Conservation (phyloP, 768 basidiomycete species). For the Psilocybe subaeruginosa region DNA sequence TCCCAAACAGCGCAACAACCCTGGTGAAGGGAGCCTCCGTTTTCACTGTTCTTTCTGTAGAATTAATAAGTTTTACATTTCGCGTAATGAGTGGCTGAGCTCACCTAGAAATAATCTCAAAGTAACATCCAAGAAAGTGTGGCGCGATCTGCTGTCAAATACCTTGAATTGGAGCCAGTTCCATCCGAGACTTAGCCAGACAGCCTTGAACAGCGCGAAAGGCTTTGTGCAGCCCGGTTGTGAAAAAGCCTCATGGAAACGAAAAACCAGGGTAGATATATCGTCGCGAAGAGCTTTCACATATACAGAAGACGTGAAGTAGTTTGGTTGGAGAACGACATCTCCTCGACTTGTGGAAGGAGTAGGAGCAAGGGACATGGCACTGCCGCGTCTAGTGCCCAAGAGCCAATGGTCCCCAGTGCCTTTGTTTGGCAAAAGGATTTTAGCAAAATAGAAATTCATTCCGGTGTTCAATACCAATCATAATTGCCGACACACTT, state of each 20-base stretch:
- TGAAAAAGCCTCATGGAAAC: conserved; percentile 54
- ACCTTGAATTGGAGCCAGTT: conserved; percentile 75
- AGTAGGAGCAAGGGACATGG: conserved; percentile 39
- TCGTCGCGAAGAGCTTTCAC: conserved; percentile 68
- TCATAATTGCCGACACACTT: not conserved
- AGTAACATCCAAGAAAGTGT: conserved; percentile 60
- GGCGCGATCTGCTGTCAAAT: conserved; percentile 67
- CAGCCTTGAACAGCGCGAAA: conserved; percentile 69
- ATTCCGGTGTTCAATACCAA: not conserved
- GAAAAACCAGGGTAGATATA: conserved; percentile 52
- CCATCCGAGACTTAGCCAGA: conserved; percentile 77
- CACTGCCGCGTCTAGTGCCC: no score
- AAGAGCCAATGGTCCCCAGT: no score
- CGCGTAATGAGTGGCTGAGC: conserved; percentile 14
- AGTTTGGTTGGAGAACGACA: conserved; percentile 68
- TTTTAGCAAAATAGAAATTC: conserved; percentile 16
- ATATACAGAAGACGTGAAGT: conserved; percentile 80
- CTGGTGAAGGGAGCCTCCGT: conserved; percentile 57
- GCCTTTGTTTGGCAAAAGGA: conserved; percentile 6
- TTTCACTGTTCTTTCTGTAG: conserved; percentile 54
- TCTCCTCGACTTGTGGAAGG: conserved; percentile 65
- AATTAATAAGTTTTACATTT: not conserved
- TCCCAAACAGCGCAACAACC: conserved; percentile 63
- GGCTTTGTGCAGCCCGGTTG: conserved; percentile 41
- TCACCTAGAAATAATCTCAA: conserved; percentile 70